These are phyloP conservation scores for Rhizopogon vulgaris DNA, from an alignment of 768 basidiomycete genomes.

Conservation along the genomic window DNA sequence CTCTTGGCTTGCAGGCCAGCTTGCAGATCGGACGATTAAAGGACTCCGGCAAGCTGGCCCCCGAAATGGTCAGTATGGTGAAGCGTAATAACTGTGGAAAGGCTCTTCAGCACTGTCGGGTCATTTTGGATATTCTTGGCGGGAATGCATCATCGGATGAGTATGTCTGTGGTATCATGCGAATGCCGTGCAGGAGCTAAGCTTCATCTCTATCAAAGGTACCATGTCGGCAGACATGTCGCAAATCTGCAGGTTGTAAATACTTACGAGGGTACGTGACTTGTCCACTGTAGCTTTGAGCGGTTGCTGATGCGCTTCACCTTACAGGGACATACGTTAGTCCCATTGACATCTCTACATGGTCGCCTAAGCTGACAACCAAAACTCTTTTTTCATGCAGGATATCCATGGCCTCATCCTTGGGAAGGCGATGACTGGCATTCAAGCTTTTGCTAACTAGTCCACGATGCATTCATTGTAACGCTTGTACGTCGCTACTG, in stretches of 20 bases:
- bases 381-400: slow-evolving; percentile 29
- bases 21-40: slow-evolving; percentile 83
- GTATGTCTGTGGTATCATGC: slow-evolving; percentile 38
- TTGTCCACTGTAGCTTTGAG: neutral
- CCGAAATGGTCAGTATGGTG: slow-evolving; percentile 93
- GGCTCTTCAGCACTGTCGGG: slow-evolving; percentile 76
- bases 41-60: slow-evolving; percentile 62
- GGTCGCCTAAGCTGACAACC: slow-evolving; percentile 9
- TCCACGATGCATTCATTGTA: neutral
- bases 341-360: slow-evolving; percentile 2
- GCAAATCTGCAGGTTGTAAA: slow-evolving; percentile 95
- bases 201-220: slow-evolving; percentile 38
- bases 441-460: slow-evolving; percentile 75
- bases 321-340: slow-evolving; percentile 56
- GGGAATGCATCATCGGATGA: slow-evolving; percentile 94
- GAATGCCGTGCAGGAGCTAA: slow-evolving; percentile 31
- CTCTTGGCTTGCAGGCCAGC: slow-evolving; percentile 69
- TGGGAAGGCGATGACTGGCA: slow-evolving; percentile 88
- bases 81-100: slow-evolving; percentile 97
- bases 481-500: neutral
- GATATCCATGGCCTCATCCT: slow-evolving; percentile 88
- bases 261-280: slow-evolving; percentile 77
- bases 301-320: slow-evolving; percentile 1
- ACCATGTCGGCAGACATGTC: slow-evolving; percentile 89
- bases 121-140: slow-evolving; percentile 84